A percentile compares a stretch with the other conserved stretches of the same genome.
These are phyloP conservation scores for Nigrospora sphaerica DNA, from an alignment of 2,329 filamentous ascomycete genomes.

Conservation along the genomic window DNA sequence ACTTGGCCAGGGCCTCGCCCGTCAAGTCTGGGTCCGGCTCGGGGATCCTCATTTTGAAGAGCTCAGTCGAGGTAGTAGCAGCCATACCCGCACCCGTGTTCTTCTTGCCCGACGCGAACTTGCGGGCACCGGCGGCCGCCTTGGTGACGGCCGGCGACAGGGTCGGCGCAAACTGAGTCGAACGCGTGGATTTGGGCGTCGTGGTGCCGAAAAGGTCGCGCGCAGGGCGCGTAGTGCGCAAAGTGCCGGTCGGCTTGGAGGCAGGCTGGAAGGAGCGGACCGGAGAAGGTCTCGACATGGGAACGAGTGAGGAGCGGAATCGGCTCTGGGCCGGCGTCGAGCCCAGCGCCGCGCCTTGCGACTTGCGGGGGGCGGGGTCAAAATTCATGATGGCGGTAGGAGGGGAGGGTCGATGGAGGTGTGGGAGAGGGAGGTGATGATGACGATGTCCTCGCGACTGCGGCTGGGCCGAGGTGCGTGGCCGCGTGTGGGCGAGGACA, in stretches of 20 bases:
- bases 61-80: conserved; percentile 40
- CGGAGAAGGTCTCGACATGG: conserved; percentile 17
- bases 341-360: conserved; percentile 14
- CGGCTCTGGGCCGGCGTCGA: conserved; percentile 17
- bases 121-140: conserved; percentile 15
- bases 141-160: conserved; percentile 17
- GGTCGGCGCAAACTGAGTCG: conserved; percentile 18
- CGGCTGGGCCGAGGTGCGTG: conserved; percentile 5
- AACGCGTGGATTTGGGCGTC: conserved; percentile 16
- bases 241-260: conserved; percentile 12
- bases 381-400: conserved; percentile 9
- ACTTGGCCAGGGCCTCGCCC: conserved; percentile 45
- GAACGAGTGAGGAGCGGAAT: conserved; percentile 25
- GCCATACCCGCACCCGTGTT: conserved; percentile 41
- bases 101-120: conserved; percentile 22
- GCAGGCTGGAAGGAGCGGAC: conserved; percentile 11
- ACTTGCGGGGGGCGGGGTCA: conserved; percentile 16
- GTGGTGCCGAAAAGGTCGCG: conserved; percentile 23
- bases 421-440: neutral
- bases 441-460: neutral
- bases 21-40: conserved; percentile 49
- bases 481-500: conserved; percentile 8
- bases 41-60: conserved; percentile 52
- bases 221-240: conserved; percentile 6
- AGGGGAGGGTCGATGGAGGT: neutral